Evolutionary conservation across 768 basidiomycete genomes (phyloP), one percentile per base, ranked within the genome.

Genomic region (Auricularia heimuer): DNA sequence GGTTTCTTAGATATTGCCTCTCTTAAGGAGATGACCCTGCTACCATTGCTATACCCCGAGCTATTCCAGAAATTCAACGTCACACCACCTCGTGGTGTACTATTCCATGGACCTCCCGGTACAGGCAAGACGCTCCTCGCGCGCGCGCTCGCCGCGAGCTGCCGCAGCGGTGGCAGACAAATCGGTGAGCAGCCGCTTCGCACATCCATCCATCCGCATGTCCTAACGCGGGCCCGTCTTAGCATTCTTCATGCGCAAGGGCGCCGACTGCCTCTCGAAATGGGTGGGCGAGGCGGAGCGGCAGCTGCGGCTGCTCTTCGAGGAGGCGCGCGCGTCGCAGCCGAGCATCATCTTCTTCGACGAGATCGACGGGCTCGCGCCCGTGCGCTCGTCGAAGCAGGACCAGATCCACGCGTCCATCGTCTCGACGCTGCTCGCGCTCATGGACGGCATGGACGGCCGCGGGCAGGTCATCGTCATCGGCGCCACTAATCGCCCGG

Each of bases 401-500:
- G 97, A 98, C 73, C 96, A 99, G 75, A 98, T 98, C 64, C 97
- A 98, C 73, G 97, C 97, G 1, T 94, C 92, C 35, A 94, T 99
- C 68, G 97, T 99, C 6, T 93, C 91, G 62, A 98, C 97, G 0
- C 81, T 98, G 8, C 81, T 99, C 2, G 96, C 97, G 2, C 81
- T 98, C 54, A 98, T 98, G 97, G 97, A 98, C 74, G 97, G 96
- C 54, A 98, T 98, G 96, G 97, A 99, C 68, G 95, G 95, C 1
- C 85, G 97, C 63, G 95, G 79, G 75, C 35, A 62, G 74, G 37
- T 47, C 24, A 29, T 62, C 29, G 35, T 47, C 24, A 56, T 62
- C 47, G 34, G 97, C 35, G 97, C 97, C 1, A 99, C 97, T 3
- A 99, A 99, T 73, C 76, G 97, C 66, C 96, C 96, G 0, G 97